Evolutionary conservation across 2,329 filamentous ascomycete species (phyloP).

Genomic region (Tolypocladium tundrense): DNA sequence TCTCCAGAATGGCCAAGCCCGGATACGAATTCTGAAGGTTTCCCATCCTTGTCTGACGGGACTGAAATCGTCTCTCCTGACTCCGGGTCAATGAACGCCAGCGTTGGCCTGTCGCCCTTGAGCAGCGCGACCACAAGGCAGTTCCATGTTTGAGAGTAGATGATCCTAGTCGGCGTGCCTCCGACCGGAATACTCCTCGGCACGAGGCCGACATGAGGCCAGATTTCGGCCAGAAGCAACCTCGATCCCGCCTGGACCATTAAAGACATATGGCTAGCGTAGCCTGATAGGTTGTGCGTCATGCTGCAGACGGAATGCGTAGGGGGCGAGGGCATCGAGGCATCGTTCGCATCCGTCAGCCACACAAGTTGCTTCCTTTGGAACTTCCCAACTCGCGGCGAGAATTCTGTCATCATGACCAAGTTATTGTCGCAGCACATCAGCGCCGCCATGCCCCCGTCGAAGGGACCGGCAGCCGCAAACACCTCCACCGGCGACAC

Average conservation of each 20-base stretch:
- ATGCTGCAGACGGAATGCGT: conserved; percentile 38
- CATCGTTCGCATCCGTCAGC: conserved; percentile 38
- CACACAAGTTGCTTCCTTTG: conserved; percentile 35
- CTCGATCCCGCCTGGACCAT: conserved; percentile 39
- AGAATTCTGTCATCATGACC: conserved; percentile 29
- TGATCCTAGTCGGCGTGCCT: conserved; percentile 38
- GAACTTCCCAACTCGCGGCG: conserved; percentile 18
- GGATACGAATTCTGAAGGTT: conserved; percentile 36
- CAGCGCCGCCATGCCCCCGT: conserved; percentile 22
- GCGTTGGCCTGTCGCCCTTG: conserved; percentile 30
- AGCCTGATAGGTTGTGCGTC: conserved; percentile 25
- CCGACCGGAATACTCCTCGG: conserved; percentile 37
- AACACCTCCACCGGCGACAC: conserved; percentile 25
- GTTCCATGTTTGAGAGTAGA: conserved; percentile 44
- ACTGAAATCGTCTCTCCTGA: conserved; percentile 41
- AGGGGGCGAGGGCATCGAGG: conserved; percentile 32
- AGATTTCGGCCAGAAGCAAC: conserved; percentile 44
- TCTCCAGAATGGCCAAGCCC: conserved; percentile 48
- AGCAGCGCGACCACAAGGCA: conserved; percentile 44
- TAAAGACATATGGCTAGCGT: conserved; percentile 28
- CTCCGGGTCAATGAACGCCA: conserved; percentile 47
- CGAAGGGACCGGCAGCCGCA: conserved; percentile 13
- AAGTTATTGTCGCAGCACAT: conserved; percentile 39
- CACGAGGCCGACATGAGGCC: conserved; percentile 32
- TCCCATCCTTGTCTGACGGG: conserved; percentile 30